Evolutionary conservation across 805 yeast species (phyloP).

Genomic region (Saccharomyces eubayanus): DNA sequence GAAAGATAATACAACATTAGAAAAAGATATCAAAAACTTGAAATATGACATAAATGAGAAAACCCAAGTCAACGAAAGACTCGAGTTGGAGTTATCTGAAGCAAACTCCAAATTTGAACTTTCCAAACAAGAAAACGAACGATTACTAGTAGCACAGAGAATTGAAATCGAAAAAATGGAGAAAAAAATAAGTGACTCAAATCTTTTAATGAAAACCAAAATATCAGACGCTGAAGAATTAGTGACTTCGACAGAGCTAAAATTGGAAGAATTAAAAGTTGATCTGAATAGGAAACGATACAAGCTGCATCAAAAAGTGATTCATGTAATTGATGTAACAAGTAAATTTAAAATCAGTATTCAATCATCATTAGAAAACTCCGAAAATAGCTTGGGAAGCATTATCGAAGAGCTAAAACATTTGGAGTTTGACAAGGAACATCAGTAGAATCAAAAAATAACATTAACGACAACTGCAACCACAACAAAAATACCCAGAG

Average conservation of each 20-base stretch:
- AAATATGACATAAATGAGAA: conserved; percentile 49
- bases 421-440: background rate
- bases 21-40: conserved; percentile 50
- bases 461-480: background rate
- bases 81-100: conserved; percentile 49
- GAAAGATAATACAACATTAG: conserved; percentile 29
- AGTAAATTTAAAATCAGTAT: conserved; percentile 59
- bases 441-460: background rate
- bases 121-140: conserved; percentile 45
- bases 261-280: conserved; percentile 42
- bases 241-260: conserved; percentile 44
- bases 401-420: conserved; percentile 34
- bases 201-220: conserved; percentile 40
- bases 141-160: conserved; percentile 38
- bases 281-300: conserved; percentile 41
- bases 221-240: conserved; percentile 41
- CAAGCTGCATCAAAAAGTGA: conserved; percentile 45
- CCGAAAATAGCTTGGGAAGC: conserved; percentile 34
- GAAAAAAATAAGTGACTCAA: conserved; percentile 42
- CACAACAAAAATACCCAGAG: background rate
- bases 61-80: conserved; percentile 45
- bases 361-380: conserved; percentile 54
- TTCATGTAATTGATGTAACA: conserved; percentile 49
- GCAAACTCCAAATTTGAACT: conserved; percentile 48
- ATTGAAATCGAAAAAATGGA: conserved; percentile 62